Conservation (phyloP, 2,329 filamentous ascomycete genomes). For the Claviceps sp. region DNA sequence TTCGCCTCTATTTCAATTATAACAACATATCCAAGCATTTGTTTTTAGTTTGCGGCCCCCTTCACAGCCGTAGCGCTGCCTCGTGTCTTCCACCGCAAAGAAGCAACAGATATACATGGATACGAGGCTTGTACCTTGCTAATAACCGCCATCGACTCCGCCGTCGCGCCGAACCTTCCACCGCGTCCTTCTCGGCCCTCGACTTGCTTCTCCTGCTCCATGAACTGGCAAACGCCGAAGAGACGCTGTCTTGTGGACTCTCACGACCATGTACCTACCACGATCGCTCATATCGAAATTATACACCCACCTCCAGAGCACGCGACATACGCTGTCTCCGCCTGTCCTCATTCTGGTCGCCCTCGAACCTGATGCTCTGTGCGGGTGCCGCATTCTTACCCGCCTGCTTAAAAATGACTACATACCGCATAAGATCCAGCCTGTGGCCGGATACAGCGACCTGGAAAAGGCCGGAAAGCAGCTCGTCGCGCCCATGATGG, state of each 20-base stretch:
- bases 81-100: neutral
- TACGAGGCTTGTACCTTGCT: neutral
- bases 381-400: conserved; percentile 87
- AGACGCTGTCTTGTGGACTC: conserved; percentile 17
- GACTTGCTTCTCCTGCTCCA: conserved; percentile 10
- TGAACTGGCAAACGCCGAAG: conserved; percentile 11
- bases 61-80: too few species aligned
- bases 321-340: conserved; percentile 78
- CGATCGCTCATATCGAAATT: conserved; percentile 79
- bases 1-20: too few species aligned
- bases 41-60: too few species aligned
- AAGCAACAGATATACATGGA: neutral
- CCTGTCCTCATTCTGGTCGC: conserved; percentile 86
- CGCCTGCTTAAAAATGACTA: conserved; percentile 93
- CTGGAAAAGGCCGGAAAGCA: conserved; percentile 67
- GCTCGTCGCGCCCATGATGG: conserved; percentile 75
- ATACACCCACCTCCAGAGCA: conserved; percentile 76
- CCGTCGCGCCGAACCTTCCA: conserved; percentile 1
- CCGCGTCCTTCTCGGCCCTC: conserved; percentile 4
- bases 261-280: conserved; percentile 74
- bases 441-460: conserved; percentile 84
- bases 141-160: neutral
- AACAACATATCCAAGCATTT: too few species aligned
- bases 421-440: conserved; percentile 94
- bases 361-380: conserved; percentile 89